Evolutionary conservation across 2,329 filamentous ascomycete species (phyloP), one percentile per base, ranked within the genome.

Genomic region (Clonostachys rosea): DNA sequence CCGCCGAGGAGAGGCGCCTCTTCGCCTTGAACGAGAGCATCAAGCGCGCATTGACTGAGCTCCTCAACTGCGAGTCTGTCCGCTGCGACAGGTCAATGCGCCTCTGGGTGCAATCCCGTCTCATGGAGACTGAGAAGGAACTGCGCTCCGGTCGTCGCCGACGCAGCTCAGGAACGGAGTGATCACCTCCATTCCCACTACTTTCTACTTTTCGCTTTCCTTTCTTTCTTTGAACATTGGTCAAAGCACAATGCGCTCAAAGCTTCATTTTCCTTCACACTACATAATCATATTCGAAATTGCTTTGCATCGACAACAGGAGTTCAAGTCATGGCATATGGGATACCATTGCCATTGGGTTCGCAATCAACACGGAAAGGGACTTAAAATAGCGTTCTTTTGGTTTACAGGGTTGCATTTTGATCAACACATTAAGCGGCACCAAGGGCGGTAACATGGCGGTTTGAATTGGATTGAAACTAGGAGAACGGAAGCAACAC

Each of bases 121-220:
- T 84, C 24, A 75, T 84, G 74, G 77, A 82, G 54, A 81, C 79
- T 17, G 79, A 83, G 56, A 75, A 76, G 56, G 78, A 83, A 54
- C 62, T 83, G 47, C 72, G 78, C 34, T 74, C 70, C 9, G 74
- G 76, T 35, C 67, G 78, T 44, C 67, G 78, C 53, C 64, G 76
- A 51, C 68, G 75, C 43, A 74, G 73, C 59, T 62, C 61, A 20
- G 34, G 18, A 24, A 45, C 16, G 30, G 30, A 37, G 12, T 44
- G 34, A n/a, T 24, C 17, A 14, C 20, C 16, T n/a, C 42, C 14
- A 34, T 14, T 20, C 14, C 14, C 42, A 44, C 20, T 12, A 17
- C 39, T 40, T 33, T 11, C 33, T 20, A 34, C 24, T 18, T 34
- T 37, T 11, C n/a, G 34, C 37, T 36, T 20, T 16, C 13, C 34